Evolutionary conservation across 305 asterid genomes (phyloP).

Genomic region (Nicotiana rustica): DNA sequence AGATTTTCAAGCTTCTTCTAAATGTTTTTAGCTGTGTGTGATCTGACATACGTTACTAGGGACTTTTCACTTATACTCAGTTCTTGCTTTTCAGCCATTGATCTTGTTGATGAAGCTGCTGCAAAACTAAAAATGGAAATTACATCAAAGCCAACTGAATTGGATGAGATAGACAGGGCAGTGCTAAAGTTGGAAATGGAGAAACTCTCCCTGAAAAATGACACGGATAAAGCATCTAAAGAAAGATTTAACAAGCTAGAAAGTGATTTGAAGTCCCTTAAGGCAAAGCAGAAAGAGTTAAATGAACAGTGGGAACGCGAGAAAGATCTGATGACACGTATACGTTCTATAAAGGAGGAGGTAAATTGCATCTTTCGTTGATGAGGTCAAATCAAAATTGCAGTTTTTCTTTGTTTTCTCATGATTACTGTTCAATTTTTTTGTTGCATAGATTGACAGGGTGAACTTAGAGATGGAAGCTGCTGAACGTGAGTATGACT

Average conservation of each 20-base stretch:
- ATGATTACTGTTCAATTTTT: slow-evolving; percentile 31
- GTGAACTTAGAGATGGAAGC: slow-evolving; percentile 87
- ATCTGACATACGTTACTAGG: neutral
- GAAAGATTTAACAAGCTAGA: slow-evolving; percentile 74
- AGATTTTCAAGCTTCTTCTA: neutral
- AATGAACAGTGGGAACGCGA: slow-evolving; percentile 77
- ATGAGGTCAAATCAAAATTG: neutral
- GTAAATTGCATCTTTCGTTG: slow-evolving; percentile 40
- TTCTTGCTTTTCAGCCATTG: slow-evolving; percentile 62
- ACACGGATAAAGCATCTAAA: slow-evolving; percentile 78
- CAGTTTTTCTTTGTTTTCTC: slow-evolving; percentile 4
- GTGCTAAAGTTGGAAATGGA: slow-evolving; percentile 88
- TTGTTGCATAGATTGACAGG: slow-evolving; percentile 64
- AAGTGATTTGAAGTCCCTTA: slow-evolving; percentile 64
- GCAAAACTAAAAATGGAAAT: slow-evolving; percentile 90
- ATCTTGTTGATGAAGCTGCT: slow-evolving; percentile 89
- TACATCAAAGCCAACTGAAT: slow-evolving; percentile 77
- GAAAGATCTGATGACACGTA: slow-evolving; percentile 65
- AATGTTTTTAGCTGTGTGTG: neutral
- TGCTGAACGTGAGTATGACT: slow-evolving; percentile 84
- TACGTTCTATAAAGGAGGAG: slow-evolving; percentile 79
- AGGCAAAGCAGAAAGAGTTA: slow-evolving; percentile 62
- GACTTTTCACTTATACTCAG: neutral
- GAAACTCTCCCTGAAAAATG: slow-evolving; percentile 74
- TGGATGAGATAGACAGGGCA: slow-evolving; percentile 75